Conservation (phyloP, 2,329 filamentous ascomycete genomes). For the Nectriaceae sp. region DNA sequence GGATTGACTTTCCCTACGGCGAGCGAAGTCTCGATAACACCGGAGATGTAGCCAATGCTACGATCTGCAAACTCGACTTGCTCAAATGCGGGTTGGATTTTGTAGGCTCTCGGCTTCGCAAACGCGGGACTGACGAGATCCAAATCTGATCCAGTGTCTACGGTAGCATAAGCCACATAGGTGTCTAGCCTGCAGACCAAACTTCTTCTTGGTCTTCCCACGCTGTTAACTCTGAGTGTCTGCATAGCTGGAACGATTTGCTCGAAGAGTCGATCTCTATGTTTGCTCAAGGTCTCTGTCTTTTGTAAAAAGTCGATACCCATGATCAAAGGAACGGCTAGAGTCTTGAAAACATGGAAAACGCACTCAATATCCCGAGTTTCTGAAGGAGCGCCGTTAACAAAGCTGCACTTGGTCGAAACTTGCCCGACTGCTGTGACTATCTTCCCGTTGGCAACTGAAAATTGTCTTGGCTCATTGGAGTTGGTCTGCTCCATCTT, state of each 20-base stretch:
- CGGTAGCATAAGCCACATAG: neutral
- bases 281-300: conserved; percentile 6
- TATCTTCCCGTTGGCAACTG: conserved; percentile 2
- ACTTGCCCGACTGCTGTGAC: conserved; percentile 2
- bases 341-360: conserved; percentile 1
- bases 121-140: conserved; percentile 2
- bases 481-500: neutral
- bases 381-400: neutral
- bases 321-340: conserved; percentile 8
- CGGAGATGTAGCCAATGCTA: neutral
- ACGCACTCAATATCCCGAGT: neutral
- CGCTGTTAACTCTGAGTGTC: conserved; percentile 2
- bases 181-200: conserved; percentile 1
- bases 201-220: neutral
- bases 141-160: conserved; percentile 7
- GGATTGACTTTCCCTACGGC: neutral
- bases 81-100: neutral
- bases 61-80: conserved; percentile 7
- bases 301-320: conserved; percentile 1
- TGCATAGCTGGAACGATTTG: neutral
- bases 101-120: neutral
- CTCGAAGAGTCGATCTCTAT: neutral
- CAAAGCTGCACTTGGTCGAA: neutral
- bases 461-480: neutral
- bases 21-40: neutral